A percentile compares a stretch with the other conserved stretches of the same genome.
These are phyloP conservation scores for Dovyalis caffra DNA, from an alignment of 345 rosid species.

Conservation along the genomic window DNA sequence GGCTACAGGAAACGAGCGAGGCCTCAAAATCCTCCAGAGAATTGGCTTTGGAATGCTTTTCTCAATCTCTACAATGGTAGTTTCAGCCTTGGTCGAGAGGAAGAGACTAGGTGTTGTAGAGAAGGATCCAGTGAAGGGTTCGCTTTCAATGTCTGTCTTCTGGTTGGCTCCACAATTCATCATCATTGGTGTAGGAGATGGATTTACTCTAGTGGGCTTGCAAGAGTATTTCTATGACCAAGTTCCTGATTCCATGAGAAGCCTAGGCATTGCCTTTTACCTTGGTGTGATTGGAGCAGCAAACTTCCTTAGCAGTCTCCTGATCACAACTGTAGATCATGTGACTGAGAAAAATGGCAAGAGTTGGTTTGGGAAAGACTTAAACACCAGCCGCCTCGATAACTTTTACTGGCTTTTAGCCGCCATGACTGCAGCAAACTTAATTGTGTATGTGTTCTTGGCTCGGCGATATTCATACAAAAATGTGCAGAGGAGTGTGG, in stretches of 20 bases:
- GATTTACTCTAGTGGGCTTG: conserved; percentile 76
- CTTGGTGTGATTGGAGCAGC: conserved; percentile 78
- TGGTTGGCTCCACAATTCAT: conserved; percentile 89
- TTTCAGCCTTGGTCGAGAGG: conserved; percentile 74
- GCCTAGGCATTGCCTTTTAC: conserved; percentile 88
- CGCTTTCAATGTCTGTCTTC: conserved; percentile 62
- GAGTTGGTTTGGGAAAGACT: conserved; percentile 69
- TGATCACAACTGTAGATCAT: conserved; percentile 47
- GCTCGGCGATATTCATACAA: conserved; percentile 74
- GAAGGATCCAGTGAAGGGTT: conserved; percentile 39
- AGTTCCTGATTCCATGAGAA: conserved; percentile 95
- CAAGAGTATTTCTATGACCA: conserved; percentile 95
- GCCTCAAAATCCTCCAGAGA: conserved; percentile 81
- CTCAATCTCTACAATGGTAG: conserved; percentile 59
- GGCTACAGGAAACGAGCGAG: conserved; percentile 61
- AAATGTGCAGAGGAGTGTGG: conserved; percentile 59
- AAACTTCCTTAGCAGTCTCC: conserved; percentile 66
- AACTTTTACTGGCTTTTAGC: conserved; percentile 77
- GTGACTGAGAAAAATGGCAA: conserved; percentile 17
- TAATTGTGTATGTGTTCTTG: conserved; percentile 48
- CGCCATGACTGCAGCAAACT: conserved; percentile 42
- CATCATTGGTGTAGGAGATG: conserved; percentile 70
- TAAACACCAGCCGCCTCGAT: conserved; percentile 74
- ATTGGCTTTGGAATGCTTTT: conserved; percentile 86
- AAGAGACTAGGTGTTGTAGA: conserved; percentile 38